These are phyloP conservation scores for Scenedesmus sp. DNA, from an alignment of 163 green algal species.

Conservation along the genomic window DNA sequence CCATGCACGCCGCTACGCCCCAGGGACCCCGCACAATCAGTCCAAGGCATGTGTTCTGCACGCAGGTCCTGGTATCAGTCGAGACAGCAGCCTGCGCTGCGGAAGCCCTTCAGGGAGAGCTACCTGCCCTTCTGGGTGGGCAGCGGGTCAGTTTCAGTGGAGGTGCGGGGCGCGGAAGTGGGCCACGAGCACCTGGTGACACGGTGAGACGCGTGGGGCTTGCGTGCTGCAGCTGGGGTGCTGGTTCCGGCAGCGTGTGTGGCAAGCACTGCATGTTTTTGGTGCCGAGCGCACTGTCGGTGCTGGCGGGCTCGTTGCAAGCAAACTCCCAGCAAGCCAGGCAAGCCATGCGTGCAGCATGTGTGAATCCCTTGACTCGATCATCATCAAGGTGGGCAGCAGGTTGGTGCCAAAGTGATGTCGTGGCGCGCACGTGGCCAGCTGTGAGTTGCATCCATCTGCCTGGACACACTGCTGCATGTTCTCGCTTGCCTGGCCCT, in stretches of 20 bases:
- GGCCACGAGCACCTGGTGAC: conserved; percentile 48
- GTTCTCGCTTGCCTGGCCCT: too few relatives aligned
- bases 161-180: conserved; percentile 39
- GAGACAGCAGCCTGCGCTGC: conserved; percentile 13
- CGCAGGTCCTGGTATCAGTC: conserved; percentile 24
- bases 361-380: too few relatives aligned
- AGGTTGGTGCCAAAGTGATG: not conserved
- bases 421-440: not conserved
- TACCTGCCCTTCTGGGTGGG: conserved; percentile 56
- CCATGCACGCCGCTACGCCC: too few relatives aligned
- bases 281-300: too few relatives aligned
- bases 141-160: conserved; percentile 6
- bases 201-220: not conserved
- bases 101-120: conserved; percentile 34
- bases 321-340: too few relatives aligned
- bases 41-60: too few relatives aligned
- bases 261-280: not conserved
- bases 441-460: too few relatives aligned
- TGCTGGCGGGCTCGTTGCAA: too few relatives aligned
- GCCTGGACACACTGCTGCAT: too few relatives aligned
- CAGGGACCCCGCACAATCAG: too few relatives aligned
- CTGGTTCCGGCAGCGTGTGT: too few relatives aligned
- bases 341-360: too few relatives aligned
- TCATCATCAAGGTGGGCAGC: not conserved
- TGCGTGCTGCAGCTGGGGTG: not conserved